A percentile compares a stretch with the other conserved stretches of the same genome.
Conservation (phyloP, 768 basidiomycete species). For the Psilocybe subaeruginosa region DNA sequence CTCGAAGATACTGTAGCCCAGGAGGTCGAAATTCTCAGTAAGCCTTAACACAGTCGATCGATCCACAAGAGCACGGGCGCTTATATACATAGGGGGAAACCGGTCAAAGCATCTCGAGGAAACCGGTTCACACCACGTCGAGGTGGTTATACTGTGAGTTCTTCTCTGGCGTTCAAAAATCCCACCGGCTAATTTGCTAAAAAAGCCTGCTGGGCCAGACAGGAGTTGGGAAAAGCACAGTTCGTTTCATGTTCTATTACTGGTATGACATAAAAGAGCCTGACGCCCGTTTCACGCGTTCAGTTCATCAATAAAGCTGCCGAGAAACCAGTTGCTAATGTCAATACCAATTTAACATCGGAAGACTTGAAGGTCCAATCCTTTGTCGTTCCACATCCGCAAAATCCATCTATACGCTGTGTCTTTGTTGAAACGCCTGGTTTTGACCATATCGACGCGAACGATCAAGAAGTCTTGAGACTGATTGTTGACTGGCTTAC, state of each 20-base stretch:
- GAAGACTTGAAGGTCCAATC: not conserved
- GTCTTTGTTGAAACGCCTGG: constrained; percentile 9
- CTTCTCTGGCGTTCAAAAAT: too few species aligned
- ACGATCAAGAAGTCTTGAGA: not conserved
- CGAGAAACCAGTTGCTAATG: not conserved
- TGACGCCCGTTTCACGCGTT: not conserved
- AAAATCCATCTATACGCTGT: not conserved
- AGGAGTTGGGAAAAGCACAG: constrained; percentile 2
- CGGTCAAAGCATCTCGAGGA: too few species aligned
- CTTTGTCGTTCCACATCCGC: not conserved
- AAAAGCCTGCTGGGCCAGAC: not conserved
- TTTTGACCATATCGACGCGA: not conserved
- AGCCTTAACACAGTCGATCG: too few species aligned
- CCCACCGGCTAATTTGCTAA: too few species aligned
- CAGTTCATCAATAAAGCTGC: constrained; percentile 1
- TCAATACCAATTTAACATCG: not conserved
- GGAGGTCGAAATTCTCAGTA: too few species aligned
- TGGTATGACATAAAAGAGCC: too few species aligned
- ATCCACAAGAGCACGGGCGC: too few species aligned
- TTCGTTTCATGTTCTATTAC: not conserved
- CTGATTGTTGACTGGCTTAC: not conserved
- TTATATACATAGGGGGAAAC: too few species aligned
- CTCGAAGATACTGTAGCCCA: too few species aligned
- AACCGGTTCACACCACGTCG: too few species aligned
- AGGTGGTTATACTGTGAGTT: too few species aligned